Evolutionary conservation across 139 green algal species (phyloP).

Genomic region (Mesotaenium endlicherianum): DNA sequence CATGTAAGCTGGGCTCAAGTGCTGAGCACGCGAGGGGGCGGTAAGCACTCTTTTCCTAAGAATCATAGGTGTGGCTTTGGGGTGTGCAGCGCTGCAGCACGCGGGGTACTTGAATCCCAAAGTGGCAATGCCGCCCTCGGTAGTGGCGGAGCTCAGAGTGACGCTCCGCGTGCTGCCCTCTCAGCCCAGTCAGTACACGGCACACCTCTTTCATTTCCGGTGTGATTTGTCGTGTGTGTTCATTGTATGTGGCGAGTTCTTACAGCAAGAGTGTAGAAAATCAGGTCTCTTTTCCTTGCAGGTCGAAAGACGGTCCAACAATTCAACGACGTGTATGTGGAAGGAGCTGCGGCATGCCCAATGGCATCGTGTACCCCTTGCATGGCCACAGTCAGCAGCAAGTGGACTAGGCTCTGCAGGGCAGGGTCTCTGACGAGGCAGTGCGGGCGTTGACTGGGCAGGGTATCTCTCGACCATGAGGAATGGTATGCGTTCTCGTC

Average conservation of each 20-base stretch:
- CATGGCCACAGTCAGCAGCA: no score
- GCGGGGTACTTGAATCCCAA: conserved; percentile 60
- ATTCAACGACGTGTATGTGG: no score
- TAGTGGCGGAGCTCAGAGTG: conserved; percentile 67
- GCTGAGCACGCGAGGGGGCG: no score
- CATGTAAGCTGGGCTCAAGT: no score
- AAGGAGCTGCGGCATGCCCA: no score
- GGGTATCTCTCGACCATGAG: conserved; percentile 65
- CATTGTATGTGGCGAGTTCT: neutral
- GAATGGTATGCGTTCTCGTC: conserved; percentile 78
- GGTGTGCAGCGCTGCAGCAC: conserved; percentile 82
- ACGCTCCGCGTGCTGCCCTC: conserved; percentile 65
- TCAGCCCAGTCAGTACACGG: conserved; percentile 19
- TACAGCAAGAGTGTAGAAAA: neutral
- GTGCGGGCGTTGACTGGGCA: conserved; percentile 21
- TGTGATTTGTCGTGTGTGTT: neutral
- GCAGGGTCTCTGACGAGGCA: no score
- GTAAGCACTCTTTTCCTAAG: neutral
- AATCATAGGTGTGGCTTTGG: neutral
- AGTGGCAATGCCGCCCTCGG: conserved; percentile 24
- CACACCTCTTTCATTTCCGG: neutral
- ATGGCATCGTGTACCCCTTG: no score
- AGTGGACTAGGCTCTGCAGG: no score
- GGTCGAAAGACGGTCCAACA: no score
- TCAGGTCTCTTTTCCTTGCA: no score